These are phyloP conservation scores for Gaeumannomyces sp. DNA, from an alignment of 2,329 filamentous ascomycete species.

Conservation along the genomic window DNA sequence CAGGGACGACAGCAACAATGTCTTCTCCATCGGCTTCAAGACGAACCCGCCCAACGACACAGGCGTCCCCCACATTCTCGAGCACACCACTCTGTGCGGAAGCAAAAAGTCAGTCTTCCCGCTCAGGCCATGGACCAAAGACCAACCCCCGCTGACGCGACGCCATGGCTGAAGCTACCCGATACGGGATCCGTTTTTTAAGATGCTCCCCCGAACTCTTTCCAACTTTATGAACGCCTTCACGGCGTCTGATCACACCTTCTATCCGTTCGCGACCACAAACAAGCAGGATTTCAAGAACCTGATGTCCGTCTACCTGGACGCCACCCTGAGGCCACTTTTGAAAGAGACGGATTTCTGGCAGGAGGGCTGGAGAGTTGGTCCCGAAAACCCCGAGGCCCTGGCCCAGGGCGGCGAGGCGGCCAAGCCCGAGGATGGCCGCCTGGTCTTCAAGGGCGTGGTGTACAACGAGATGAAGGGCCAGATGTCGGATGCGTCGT, in stretches of 20 bases:
- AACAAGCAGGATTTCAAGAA: slow-evolving; percentile 95
- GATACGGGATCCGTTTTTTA: slow-evolving; percentile 99
- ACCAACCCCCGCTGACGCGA: not conserved
- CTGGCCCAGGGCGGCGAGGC: slow-evolving; percentile 35
- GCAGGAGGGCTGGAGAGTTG: slow-evolving; percentile 95
- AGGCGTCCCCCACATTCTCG: slow-evolving; percentile 91
- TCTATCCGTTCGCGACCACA: slow-evolving; percentile 95
- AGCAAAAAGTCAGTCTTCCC: slow-evolving; percentile 67
- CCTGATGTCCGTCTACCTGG: slow-evolving; percentile 91
- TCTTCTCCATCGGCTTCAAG: slow-evolving; percentile 98
- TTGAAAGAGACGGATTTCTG: slow-evolving; percentile 88
- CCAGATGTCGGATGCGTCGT: slow-evolving; percentile 95
- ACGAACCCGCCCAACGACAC: slow-evolving; percentile 97
- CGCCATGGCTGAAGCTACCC: slow-evolving; percentile 58
- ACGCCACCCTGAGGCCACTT: slow-evolving; percentile 85
- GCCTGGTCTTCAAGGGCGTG: slow-evolving; percentile 90
- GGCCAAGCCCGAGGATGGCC: slow-evolving; percentile 51
- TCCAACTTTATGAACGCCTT: slow-evolving; percentile 99
- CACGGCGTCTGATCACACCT: slow-evolving; percentile 92
- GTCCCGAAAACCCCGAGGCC: slow-evolving; percentile 76
- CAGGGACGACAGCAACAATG: slow-evolving; percentile 95
- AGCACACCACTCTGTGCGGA: slow-evolving; percentile 94
- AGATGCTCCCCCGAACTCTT: slow-evolving; percentile 96
- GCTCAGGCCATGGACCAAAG: not conserved
- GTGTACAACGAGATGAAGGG: slow-evolving; percentile 99